Conservation (phyloP, 345 rosid genomes). For the Syzygium aromaticum region DNA sequence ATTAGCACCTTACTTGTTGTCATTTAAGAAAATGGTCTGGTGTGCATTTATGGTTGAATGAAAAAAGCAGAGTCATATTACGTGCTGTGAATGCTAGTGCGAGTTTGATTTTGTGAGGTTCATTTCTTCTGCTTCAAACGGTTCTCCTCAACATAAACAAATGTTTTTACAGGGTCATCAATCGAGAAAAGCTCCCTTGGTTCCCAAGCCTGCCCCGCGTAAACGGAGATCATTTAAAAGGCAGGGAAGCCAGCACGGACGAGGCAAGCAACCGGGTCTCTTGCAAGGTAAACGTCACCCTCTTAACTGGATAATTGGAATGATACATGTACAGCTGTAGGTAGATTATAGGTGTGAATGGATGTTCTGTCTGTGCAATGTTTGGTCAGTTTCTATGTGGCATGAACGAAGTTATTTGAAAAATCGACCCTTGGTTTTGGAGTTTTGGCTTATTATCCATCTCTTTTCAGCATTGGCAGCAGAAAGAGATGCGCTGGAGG, state of each 20-base stretch:
- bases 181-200: constrained; percentile 45
- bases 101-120: not conserved
- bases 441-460: not conserved
- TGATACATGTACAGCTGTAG: not conserved
- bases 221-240: constrained; percentile 77
- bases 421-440: not conserved
- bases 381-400: not conserved
- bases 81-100: not conserved
- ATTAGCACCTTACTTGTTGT: not conserved
- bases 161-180: constrained; percentile 41
- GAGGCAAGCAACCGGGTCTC: constrained; percentile 51
- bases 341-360: not conserved
- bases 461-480: constrained; percentile 27
- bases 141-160: not conserved
- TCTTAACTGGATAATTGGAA: not conserved
- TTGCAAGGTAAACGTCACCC: constrained; percentile 35
- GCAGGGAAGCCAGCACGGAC: constrained; percentile 57
- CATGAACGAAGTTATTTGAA: not conserved
- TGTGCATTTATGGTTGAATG: not conserved
- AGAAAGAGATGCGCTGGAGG: constrained; percentile 41
- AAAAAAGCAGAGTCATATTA: not conserved
- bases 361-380: not conserved
- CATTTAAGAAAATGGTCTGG: not conserved
- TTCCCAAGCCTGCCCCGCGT: constrained; percentile 55
- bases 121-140: not conserved